Evolutionary conservation across 495 filamentous ascomycete genomes (phyloP), one percentile per base, ranked within the genome.

Genomic region (Pseudomonodictys pantanalensis): DNA sequence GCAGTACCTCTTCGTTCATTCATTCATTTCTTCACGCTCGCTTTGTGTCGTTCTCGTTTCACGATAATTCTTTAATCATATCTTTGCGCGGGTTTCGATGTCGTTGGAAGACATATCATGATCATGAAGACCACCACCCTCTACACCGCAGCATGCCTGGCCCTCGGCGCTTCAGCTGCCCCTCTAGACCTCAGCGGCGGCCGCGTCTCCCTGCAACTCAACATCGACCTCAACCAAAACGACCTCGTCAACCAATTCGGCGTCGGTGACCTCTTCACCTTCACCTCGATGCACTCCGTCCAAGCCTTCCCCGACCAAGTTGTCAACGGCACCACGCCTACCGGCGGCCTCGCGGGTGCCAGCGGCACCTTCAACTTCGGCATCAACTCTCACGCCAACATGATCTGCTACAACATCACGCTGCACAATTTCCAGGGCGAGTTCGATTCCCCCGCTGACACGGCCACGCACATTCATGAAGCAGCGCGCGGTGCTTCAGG

Each of bases 381-480:
- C 18, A 73, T 77, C 61, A 77, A 78, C 61, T 62, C 54, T 29
- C 23, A 68, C 15, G 38, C 57, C 15, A 66, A 77, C 58, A 52
- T 69, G 8, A 76, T 77, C 54, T 77, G 75, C 69, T 76, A 72
- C 55, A 68, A 72, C 56, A 76, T 77, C 54, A 68, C 56, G 15
- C 64, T 77, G 20, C 47, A 65, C 28, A 67, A 66, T 35, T 72
- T 77, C 60, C 50, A 58, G 5, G 73, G 73, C 32, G 67, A 71
- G 9, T 76, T 75, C 56, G 57, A 65, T 38, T 70, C 66, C 7
- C 68, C 69, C 1, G 75, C 73, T 11, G 44, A 35, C 32, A 78
- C 74, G 15, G 73, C 74, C 9, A 75, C 75, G 26, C 75, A 77
- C 58, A 73, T 78, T 55, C 76, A 78, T 61, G 59, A 76, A 56